Evolutionary conservation across 2,329 filamentous ascomycete species (phyloP).

Genomic region (Knoxdaviesia proteae): DNA sequence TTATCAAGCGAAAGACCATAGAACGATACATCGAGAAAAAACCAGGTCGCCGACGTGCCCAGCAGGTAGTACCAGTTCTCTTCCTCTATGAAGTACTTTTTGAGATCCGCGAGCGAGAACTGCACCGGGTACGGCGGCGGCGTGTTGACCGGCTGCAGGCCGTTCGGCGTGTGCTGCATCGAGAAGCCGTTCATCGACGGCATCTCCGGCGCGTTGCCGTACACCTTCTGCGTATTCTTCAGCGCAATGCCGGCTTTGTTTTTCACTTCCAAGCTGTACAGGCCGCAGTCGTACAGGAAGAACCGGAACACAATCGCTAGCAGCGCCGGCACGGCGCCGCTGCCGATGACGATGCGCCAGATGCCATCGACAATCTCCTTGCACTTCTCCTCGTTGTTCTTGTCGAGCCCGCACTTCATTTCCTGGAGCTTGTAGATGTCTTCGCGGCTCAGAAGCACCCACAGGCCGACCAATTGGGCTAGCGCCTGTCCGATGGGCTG

Average conservation of each 20-base stretch:
- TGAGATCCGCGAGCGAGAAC: constrained; percentile 25
- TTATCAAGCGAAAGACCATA: constrained; percentile 32
- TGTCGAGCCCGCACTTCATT: constrained; percentile 26
- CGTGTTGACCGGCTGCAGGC: constrained; percentile 13
- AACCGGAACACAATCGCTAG: constrained; percentile 46
- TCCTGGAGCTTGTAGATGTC: constrained; percentile 18
- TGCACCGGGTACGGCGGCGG: constrained; percentile 18
- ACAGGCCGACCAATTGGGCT: constrained; percentile 39
- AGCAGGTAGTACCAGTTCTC: constrained; percentile 24
- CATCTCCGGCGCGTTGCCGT: constrained; percentile 19
- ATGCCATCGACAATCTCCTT: constrained; percentile 32
- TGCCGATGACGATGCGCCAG: constrained; percentile 47
- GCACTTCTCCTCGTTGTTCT: constrained; percentile 21
- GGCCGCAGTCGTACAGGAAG: constrained; percentile 43
- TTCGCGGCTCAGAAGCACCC: constrained; percentile 25
- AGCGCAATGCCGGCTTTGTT: constrained; percentile 37
- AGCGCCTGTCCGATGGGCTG: constrained; percentile 47
- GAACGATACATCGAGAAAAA: constrained; percentile 34
- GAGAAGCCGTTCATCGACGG: constrained; percentile 3
- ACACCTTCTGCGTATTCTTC: constrained; percentile 36
- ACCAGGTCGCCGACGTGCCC: constrained; percentile 27
- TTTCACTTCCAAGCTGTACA: constrained; percentile 44
- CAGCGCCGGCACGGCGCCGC: constrained; percentile 40
- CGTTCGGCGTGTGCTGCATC: constrained; percentile 11
- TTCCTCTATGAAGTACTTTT: constrained; percentile 27